Percentiles rank a stretch among this genome's conserved stretches.
Conservation (phyloP, 2,329 filamentous ascomycete genomes). For the Neopestalotiopsis sp. region DNA sequence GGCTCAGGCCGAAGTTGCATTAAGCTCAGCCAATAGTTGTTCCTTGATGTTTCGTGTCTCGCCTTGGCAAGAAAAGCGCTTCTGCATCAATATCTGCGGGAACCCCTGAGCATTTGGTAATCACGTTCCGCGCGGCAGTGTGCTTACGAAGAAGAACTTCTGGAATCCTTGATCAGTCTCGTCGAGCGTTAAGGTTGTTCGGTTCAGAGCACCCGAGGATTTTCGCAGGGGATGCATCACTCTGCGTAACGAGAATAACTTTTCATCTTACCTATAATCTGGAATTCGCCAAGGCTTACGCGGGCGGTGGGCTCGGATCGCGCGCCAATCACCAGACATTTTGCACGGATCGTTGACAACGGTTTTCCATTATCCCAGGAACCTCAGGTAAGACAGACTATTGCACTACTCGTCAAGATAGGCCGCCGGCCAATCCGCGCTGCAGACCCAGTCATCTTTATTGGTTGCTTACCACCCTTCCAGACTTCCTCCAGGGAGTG, state of each 20-base stretch:
- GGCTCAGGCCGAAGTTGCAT: constrained; percentile 3
- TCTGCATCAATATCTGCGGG: constrained; percentile 1
- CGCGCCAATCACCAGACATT: not conserved
- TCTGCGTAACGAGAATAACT: not conserved
- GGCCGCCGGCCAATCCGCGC: not conserved
- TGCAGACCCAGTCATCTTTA: not conserved
- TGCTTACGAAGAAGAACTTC: not conserved
- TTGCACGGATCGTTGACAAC: not conserved
- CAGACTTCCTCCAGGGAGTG: not conserved
- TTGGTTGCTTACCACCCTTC: not conserved
- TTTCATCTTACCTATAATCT: not conserved
- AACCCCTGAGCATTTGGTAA: not conserved
- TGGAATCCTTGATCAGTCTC: not conserved
- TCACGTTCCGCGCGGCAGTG: not conserved
- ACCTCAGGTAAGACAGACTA: not conserved
- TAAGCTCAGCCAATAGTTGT: not conserved
- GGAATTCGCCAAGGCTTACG: not conserved
- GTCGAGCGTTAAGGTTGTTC: not conserved
- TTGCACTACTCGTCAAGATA: not conserved
- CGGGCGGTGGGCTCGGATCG: not conserved
- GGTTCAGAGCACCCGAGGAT: not conserved
- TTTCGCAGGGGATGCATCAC: not conserved
- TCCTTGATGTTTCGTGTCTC: not conserved
- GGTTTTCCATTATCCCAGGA: not conserved
- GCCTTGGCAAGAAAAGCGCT: constrained; percentile 1